A percentile compares a stretch with the other conserved stretches of the same genome.
phyloP scores from a whole-genome alignment of 352 stramenopile species.

The Pythium aquatile region DNA sequence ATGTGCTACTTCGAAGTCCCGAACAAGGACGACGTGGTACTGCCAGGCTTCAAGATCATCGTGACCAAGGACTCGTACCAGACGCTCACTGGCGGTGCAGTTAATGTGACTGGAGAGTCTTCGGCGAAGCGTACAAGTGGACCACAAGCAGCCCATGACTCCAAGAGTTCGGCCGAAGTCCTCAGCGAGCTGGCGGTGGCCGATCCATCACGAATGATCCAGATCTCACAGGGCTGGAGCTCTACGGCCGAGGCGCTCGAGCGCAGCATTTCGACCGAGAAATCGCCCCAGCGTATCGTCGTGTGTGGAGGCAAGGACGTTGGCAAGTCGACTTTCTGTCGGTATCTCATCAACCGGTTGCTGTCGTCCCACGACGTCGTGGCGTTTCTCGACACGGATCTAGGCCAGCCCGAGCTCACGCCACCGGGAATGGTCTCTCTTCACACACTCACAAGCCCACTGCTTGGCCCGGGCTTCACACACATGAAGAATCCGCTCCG shows the following conservation, averaged over 20 bases:
- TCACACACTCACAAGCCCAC: constrained; percentile 80
- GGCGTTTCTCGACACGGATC: constrained; percentile 94
- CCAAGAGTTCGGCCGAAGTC: constrained; percentile 46
- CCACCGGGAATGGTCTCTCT: constrained; percentile 92
- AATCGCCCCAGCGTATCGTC: constrained; percentile 60
- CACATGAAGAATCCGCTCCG: constrained; percentile 84
- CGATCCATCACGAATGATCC: constrained; percentile 62
- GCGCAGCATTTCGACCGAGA: constrained; percentile 29
- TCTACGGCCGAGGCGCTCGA: constrained; percentile 44
- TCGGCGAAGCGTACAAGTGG: background rate
- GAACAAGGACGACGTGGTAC: constrained; percentile 33
- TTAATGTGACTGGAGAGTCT: background rate
- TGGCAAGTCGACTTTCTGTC: constrained; percentile 95
- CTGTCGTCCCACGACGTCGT: constrained; percentile 72
- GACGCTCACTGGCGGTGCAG: background rate
- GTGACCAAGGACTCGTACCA: constrained; percentile 42
- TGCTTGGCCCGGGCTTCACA: constrained; percentile 91
- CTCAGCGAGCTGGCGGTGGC: constrained; percentile 52
- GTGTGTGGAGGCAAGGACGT: constrained; percentile 95
- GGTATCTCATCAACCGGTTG: constrained; percentile 92
- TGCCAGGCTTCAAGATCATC: constrained; percentile 85
- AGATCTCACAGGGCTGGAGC: constrained; percentile 63
- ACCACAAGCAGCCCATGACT: background rate
- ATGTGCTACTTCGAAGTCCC: constrained; percentile 71
- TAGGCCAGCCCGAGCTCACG: constrained; percentile 94